Percentiles rank a stretch among this genome's conserved stretches.
These are phyloP conservation scores for Saccharomycopsis javanensis DNA, from an alignment of 805 yeast species.

Conservation along the genomic window DNA sequence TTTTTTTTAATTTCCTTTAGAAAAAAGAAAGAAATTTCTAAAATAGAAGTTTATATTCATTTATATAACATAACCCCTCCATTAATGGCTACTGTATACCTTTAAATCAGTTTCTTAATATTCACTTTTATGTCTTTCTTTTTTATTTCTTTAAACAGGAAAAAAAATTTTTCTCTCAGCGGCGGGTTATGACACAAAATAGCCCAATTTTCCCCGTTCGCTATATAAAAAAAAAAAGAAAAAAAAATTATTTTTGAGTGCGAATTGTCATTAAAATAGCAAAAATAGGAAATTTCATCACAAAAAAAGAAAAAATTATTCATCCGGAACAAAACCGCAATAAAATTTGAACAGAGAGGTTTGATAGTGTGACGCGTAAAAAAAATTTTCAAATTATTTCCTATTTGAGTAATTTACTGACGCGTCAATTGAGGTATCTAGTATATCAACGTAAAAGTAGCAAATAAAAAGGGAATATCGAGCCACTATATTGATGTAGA, in stretches of 20 bases:
- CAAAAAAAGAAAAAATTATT: slow-evolving; percentile 1
- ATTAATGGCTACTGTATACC: no score
- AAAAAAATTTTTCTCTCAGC: background rate
- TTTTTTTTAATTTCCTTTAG: no score
- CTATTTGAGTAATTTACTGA: background rate
- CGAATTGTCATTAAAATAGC: background rate
- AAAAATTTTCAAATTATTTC: background rate
- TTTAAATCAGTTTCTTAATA: background rate
- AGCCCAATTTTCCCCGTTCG: background rate
- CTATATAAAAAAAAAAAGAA: background rate
- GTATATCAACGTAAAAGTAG: no score
- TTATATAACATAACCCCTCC: no score
- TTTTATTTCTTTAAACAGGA: background rate
- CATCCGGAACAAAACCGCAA: background rate
- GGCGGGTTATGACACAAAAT: background rate
- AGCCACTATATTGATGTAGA: no score
- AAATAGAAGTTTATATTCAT: no score
- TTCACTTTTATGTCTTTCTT: slow-evolving; percentile 4
- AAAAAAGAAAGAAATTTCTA: no score
- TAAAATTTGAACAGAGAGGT: background rate
- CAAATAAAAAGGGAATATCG: no score
- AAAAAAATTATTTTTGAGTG: background rate
- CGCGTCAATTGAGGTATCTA: background rate
- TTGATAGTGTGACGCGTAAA: background rate
- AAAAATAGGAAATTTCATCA: background rate